These are phyloP conservation scores for Chrysopogon serrulatus DNA, from an alignment of 176 grass and related monocot species.

Conservation along the genomic window DNA sequence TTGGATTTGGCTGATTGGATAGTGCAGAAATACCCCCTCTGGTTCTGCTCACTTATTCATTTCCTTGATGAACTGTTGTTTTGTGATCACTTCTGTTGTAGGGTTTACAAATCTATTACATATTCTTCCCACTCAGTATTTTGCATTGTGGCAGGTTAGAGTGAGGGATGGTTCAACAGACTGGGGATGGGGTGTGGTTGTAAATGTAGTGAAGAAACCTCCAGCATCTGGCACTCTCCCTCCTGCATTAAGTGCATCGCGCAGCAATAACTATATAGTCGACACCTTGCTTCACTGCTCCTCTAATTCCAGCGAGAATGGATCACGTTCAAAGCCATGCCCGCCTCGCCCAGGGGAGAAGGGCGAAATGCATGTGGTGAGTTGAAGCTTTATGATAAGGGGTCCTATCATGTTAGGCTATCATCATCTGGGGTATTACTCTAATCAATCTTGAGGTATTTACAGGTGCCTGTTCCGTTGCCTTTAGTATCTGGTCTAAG, in stretches of 20 bases:
- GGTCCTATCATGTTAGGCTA: conserved; percentile 24
- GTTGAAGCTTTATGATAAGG: conserved; percentile 42
- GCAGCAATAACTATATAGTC: conserved; percentile 69
- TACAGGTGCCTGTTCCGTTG: conserved; percentile 92
- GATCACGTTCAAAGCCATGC: conserved; percentile 67
- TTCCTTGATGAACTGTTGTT: conserved; percentile 15
- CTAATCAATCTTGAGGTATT: conserved; percentile 16
- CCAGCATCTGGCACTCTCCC: conserved; percentile 43
- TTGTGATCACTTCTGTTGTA: neutral
- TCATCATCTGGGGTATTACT: conserved; percentile 3
- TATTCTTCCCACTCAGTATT: conserved; percentile 20
- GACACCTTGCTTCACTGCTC: conserved; percentile 95
- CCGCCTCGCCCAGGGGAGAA: conserved; percentile 76
- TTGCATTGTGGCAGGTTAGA: conserved; percentile 69
- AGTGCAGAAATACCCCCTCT: neutral
- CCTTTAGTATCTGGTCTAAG: conserved; percentile 75
- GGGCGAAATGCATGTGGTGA: conserved; percentile 98
- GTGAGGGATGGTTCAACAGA: conserved; percentile 91
- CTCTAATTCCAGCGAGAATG: conserved; percentile 64
- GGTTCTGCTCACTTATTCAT: neutral
- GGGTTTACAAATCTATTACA: conserved; percentile 4
- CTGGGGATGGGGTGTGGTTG: conserved; percentile 96
- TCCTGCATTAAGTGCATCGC: conserved; percentile 58
- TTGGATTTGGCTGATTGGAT: conserved; percentile 25
- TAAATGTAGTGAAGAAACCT: conserved; percentile 97